Evolutionary conservation across 768 basidiomycete species (phyloP).

Genomic region (Mycena capillaripes): DNA sequence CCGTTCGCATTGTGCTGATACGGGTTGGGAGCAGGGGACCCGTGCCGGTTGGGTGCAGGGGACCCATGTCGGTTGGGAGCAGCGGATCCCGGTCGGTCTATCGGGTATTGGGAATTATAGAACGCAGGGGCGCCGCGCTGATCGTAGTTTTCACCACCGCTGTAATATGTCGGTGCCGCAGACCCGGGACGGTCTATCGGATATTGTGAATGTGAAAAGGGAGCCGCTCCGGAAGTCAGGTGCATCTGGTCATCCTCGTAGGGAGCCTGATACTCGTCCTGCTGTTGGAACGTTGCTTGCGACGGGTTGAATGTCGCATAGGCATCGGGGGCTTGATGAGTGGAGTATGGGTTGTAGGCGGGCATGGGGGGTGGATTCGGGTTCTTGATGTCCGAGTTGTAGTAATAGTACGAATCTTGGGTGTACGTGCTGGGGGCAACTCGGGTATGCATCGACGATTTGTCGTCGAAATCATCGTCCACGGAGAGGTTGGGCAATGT

Average conservation of each 20-base stretch:
- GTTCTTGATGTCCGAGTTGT: constrained; percentile 65
- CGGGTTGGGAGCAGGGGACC: constrained; percentile 39
- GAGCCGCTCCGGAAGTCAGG: constrained; percentile 70
- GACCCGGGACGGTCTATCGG: constrained; percentile 29
- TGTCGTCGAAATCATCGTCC: constrained; percentile 79
- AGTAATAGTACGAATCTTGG: constrained; percentile 68
- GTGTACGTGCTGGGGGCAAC: constrained; percentile 68
- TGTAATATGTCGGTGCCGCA: constrained; percentile 26
- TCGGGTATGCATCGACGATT: constrained; percentile 70
- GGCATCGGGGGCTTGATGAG: constrained; percentile 63
- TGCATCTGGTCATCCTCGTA: constrained; percentile 78
- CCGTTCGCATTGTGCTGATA: constrained; percentile 34
- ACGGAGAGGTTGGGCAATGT: constrained; percentile 94
- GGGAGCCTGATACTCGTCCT: constrained; percentile 59
- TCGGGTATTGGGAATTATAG: constrained; percentile 50
- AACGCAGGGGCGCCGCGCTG: constrained; percentile 52
- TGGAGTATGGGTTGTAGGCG: constrained; percentile 77
- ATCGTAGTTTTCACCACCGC: neutral
- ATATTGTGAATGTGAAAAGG: constrained; percentile 53
- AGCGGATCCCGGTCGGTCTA: constrained; percentile 48
- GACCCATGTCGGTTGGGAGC: constrained; percentile 7
- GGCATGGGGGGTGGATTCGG: constrained; percentile 81
- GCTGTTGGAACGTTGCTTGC: constrained; percentile 65
- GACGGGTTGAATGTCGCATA: constrained; percentile 74
- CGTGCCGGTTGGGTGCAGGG: constrained; percentile 48